Percentiles rank a stretch among this genome's conserved stretches.
phyloP scores from a whole-genome alignment of 2,329 filamentous ascomycete genomes.

The Knufia petricola region DNA sequence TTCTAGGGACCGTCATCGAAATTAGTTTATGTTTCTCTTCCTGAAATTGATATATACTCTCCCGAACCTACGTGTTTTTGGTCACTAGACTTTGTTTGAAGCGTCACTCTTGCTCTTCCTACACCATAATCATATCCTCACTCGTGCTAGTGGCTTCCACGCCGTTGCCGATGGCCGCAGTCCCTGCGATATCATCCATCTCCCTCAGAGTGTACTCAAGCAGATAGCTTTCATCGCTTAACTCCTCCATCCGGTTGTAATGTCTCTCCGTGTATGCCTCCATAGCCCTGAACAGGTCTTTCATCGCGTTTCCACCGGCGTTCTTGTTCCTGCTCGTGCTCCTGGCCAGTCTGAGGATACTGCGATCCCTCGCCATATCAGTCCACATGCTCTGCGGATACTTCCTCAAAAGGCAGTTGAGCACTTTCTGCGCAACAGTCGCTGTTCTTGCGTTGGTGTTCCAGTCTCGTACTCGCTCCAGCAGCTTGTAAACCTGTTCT shows the following conservation, averaged over 20 bases:
- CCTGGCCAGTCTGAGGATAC: conserved; percentile 4
- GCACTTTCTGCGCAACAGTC: conserved; percentile 71
- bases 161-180: conserved; percentile 22
- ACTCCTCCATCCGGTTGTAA: conserved; percentile 77
- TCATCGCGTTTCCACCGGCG: conserved; percentile 41
- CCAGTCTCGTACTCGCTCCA: conserved; percentile 84
- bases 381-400: conserved; percentile 74
- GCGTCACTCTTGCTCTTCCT: neutral
- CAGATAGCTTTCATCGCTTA: conserved; percentile 88
- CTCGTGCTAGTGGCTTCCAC: conserved; percentile 4
- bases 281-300: conserved; percentile 78
- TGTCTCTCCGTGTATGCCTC: conserved; percentile 87
- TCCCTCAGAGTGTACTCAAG: conserved; percentile 86
- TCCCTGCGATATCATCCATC: conserved; percentile 65
- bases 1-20: neutral
- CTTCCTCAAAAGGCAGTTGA: conserved; percentile 68
- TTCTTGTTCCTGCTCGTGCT: neutral
- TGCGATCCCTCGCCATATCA: conserved; percentile 45
- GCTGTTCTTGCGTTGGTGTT: conserved; percentile 90
- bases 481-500: conserved; percentile 73
- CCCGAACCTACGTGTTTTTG: no score
- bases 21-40: neutral
- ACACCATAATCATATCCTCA: conserved; percentile 8
- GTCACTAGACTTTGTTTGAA: no score
- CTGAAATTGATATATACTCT: neutral